Evolutionary conservation across 495 filamentous ascomycete species (phyloP).

Genomic region (Cenococcum geophilum): DNA sequence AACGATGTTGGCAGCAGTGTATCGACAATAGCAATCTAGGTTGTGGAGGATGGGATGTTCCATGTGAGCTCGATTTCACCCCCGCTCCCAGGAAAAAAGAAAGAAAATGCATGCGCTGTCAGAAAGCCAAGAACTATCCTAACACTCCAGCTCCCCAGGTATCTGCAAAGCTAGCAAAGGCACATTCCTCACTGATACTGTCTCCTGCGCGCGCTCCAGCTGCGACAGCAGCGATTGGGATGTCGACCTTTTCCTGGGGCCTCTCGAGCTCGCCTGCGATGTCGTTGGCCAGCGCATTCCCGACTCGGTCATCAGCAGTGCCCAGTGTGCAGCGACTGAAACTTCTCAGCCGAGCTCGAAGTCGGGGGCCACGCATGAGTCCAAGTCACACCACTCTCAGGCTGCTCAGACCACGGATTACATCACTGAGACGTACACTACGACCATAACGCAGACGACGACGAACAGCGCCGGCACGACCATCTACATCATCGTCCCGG

Average conservation of each 20-base stretch:
- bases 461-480: not conserved
- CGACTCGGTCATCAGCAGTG: conserved; percentile 1
- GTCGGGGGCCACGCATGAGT: not conserved
- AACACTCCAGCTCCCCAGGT: not conserved
- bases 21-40: not conserved
- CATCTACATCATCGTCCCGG: conserved; percentile 5
- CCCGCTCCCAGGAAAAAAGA: not conserved
- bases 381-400: not conserved
- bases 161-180: conserved; percentile 8
- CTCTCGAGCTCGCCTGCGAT: not conserved
- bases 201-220: conserved; percentile 8
- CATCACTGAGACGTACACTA: not conserved
- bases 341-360: not conserved
- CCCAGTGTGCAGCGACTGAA: not conserved
- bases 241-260: not conserved
- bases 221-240: not conserved
- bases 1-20: not conserved
- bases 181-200: conserved; percentile 6
- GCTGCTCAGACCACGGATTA: not conserved
- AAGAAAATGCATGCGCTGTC: no score
- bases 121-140: not conserved
- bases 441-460: conserved; percentile 4
- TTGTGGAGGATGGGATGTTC: not conserved
- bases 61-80: not conserved
- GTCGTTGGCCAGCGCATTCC: not conserved